phyloP scores from a whole-genome alignment of 768 basidiomycete species.

The Lactarius sanguifluus region DNA sequence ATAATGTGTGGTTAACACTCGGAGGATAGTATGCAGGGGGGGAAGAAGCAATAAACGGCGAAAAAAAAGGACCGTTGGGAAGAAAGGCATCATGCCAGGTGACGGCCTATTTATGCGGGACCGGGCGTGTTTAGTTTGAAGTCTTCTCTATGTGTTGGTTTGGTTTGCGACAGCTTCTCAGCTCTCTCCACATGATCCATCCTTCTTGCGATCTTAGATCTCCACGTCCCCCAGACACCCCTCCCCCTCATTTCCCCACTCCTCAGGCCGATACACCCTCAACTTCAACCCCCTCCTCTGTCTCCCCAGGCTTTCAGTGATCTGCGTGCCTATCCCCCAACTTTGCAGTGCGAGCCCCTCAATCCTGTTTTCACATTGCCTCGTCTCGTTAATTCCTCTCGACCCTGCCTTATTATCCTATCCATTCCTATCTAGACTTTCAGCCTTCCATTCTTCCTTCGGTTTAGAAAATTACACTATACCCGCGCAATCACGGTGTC shows the following conservation, averaged over 20 bases:
- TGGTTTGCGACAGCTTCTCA: slow-evolving; percentile 6
- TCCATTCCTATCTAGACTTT: not conserved
- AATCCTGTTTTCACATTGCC: not conserved
- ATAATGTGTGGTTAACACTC: slow-evolving; percentile 18
- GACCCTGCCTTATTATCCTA: not conserved
- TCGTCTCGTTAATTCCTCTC: not conserved
- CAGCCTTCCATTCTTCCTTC: not conserved
- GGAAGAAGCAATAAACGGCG: not conserved
- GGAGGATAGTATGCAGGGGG: not conserved
- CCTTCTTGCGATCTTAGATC: slow-evolving; percentile 15
- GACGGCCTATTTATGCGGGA: slow-evolving; percentile 19
- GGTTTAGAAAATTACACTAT: too few relatives aligned
- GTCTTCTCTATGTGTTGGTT: not conserved
- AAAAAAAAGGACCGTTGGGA: slow-evolving; percentile 1
- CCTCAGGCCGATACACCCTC: too few relatives aligned
- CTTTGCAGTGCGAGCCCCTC: not conserved
- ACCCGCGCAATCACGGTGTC: not conserved
- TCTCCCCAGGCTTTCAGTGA: not conserved
- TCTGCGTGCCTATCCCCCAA: too few relatives aligned
- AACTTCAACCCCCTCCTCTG: too few relatives aligned
- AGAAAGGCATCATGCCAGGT: not conserved
- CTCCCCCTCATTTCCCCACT: not conserved
- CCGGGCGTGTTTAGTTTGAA: not conserved
- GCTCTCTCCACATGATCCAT: not conserved
- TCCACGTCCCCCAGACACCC: not conserved